Percentiles rank a stretch among this genome's conserved stretches.
Evolutionary conservation across 2,329 filamentous ascomycete genomes (phyloP).

Genomic region (Talaromyces pinophilus): DNA sequence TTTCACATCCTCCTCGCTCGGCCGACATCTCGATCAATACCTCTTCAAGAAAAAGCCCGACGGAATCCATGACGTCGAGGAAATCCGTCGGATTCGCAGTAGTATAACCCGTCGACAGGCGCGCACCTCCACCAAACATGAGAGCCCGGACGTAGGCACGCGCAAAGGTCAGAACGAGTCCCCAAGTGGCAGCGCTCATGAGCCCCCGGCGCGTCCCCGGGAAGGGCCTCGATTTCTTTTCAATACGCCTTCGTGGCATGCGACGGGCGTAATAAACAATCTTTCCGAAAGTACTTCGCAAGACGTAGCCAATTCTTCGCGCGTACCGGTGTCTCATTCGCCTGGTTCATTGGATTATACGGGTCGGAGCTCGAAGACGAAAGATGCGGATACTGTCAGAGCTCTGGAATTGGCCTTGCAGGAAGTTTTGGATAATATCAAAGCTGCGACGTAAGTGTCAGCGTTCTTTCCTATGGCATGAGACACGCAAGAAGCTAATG

Average conservation of each 20-base stretch:
- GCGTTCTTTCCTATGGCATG: neutral
- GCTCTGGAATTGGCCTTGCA: slow-evolving; percentile 82
- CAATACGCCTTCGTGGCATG: slow-evolving; percentile 70
- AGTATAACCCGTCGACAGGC: slow-evolving; percentile 85
- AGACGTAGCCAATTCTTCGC: slow-evolving; percentile 37
- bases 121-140: slow-evolving; percentile 62
- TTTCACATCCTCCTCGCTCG: slow-evolving; percentile 91
- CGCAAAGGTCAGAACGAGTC: slow-evolving; percentile 42
- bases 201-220: slow-evolving; percentile 39
- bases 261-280: slow-evolving; percentile 76
- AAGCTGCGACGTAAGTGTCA: slow-evolving; percentile 72
- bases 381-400: slow-evolving; percentile 76
- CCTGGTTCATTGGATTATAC: slow-evolving; percentile 52
- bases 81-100: slow-evolving; percentile 79
- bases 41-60: slow-evolving; percentile 94
- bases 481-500: slow-evolving; percentile 9
- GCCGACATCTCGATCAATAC: slow-evolving; percentile 90
- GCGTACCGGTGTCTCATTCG: slow-evolving; percentile 37
- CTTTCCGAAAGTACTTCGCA: slow-evolving; percentile 57
- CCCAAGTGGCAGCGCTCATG: slow-evolving; percentile 34
- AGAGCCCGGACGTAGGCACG: slow-evolving; percentile 61
- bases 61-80: slow-evolving; percentile 85
- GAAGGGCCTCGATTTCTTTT: slow-evolving; percentile 51
- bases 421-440: slow-evolving; percentile 77
- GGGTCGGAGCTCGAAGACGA: slow-evolving; percentile 64